Percentiles rank a stretch among this genome's conserved stretches.
phyloP scores from a whole-genome alignment of 257 asterid genomes.

The Phtheirospermum japonicum region DNA sequence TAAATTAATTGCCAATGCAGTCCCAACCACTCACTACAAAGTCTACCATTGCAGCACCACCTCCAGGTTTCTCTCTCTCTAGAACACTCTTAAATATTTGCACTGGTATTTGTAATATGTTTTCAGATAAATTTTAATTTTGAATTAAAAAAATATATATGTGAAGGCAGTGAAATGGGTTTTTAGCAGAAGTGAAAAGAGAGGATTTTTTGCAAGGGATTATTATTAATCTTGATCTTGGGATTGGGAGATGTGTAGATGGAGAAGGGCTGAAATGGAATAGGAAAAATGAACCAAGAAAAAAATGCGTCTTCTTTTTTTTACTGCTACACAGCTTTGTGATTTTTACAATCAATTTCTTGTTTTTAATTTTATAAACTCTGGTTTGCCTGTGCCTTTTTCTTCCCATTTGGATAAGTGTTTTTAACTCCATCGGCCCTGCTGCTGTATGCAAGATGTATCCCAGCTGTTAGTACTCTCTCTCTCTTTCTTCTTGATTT shows the following conservation, averaged over 20 bases:
- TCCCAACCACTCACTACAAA: no score
- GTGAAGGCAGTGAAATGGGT: conserved; percentile 23
- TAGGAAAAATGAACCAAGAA: conserved; percentile 29
- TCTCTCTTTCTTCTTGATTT: neutral
- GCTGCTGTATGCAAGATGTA: conserved; percentile 29
- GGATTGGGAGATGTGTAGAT: conserved; percentile 33
- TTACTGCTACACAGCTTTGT: conserved; percentile 41
- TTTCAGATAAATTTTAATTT: neutral
- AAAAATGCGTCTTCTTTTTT: conserved; percentile 27
- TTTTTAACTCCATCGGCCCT: conserved; percentile 31
- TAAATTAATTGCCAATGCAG: conserved; percentile 30
- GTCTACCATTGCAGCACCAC: no score
- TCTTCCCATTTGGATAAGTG: conserved; percentile 44
- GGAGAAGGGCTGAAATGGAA: conserved; percentile 22
- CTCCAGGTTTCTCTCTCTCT: conserved; percentile 24
- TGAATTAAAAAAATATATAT: no score
- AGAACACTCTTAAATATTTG: no score
- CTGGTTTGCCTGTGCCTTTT: conserved; percentile 45
- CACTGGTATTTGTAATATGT: neutral
- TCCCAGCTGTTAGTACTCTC: conserved; percentile 43
- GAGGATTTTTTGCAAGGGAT: conserved; percentile 28
- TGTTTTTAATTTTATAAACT: conserved; percentile 35
- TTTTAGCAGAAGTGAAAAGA: neutral
- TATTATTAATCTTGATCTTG: conserved; percentile 40
- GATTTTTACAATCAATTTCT: conserved; percentile 38